Conservation (phyloP, 768 basidiomycete species). For the Rossbeevera mucosa region DNA sequence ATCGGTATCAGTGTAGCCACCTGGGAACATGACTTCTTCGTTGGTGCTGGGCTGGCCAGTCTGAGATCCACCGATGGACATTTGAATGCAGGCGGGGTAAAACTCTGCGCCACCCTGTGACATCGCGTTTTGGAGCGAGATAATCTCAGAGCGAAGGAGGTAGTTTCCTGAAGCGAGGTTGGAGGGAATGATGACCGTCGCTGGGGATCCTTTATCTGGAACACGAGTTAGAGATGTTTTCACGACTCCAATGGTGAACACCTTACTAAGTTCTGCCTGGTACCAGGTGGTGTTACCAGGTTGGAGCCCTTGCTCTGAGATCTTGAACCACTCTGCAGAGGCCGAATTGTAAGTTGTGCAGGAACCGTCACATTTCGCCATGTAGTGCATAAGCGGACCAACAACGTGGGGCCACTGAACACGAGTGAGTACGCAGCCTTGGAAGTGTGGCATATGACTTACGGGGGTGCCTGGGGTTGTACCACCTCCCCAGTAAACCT, state of each 20-base stretch:
- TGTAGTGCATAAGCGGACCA: constrained; percentile 69
- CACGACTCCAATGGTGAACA: neutral
- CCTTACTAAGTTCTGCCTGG: constrained; percentile 46
- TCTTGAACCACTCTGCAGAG: constrained; percentile 70
- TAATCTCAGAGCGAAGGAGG: constrained; percentile 70
- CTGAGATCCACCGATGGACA: constrained; percentile 27
- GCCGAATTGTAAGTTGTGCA: constrained; percentile 55
- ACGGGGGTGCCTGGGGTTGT: constrained; percentile 33
- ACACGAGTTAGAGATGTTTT: neutral
- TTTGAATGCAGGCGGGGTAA: constrained; percentile 26
- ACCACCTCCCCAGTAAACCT: constrained; percentile 49
- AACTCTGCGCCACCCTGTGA: constrained; percentile 48
- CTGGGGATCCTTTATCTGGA: constrained; percentile 37
- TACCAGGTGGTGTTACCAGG: constrained; percentile 39
- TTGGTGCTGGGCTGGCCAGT: constrained; percentile 17
- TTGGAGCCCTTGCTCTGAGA: constrained; percentile 47
- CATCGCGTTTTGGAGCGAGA: constrained; percentile 64
- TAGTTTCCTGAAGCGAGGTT: constrained; percentile 65
- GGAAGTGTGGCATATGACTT: neutral
- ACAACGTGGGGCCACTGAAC: constrained; percentile 49
- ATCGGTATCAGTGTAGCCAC: constrained; percentile 63
- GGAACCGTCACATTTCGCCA: constrained; percentile 55
- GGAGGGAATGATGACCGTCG: constrained; percentile 39
- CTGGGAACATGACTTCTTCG: constrained; percentile 57
- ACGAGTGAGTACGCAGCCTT: neutral